Conservation (phyloP, 805 yeast species). For the Starmerella geochares region DNA sequence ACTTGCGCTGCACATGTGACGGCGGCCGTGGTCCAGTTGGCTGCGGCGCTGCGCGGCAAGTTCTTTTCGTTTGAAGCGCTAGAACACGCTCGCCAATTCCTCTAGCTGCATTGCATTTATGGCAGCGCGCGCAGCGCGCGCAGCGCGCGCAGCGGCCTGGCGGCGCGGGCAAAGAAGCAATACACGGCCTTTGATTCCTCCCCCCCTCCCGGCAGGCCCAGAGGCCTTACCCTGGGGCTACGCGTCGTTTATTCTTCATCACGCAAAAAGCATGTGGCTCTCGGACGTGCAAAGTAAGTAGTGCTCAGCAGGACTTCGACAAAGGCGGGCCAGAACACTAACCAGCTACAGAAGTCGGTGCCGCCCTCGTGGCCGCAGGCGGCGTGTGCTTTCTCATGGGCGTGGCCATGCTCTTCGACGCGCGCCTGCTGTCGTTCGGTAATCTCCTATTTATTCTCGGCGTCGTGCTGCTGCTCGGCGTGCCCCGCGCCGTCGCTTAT, state of each 20-base stretch:
- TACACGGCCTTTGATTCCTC: too few relatives aligned
- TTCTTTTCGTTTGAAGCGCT: too few relatives aligned
- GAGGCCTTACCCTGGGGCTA: neutral
- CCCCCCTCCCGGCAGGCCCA: too few relatives aligned
- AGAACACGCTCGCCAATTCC: too few relatives aligned
- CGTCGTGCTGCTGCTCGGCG: conserved; percentile 73
- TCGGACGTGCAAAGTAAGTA: conserved; percentile 34
- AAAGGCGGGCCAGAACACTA: neutral
- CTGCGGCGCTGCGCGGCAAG: too few relatives aligned
- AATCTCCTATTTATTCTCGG: conserved; percentile 76
- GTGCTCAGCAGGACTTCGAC: too few relatives aligned
- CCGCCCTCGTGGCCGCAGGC: conserved; percentile 71
- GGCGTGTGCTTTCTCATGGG: conserved; percentile 71
- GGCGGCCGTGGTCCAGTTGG: too few relatives aligned
- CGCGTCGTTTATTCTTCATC: conserved; percentile 5
- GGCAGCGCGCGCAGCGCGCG: too few relatives aligned
- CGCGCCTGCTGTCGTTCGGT: conserved; percentile 82
- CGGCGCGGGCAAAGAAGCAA: neutral
- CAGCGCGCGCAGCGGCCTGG: too few relatives aligned
- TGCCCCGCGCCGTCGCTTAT: conserved; percentile 68
- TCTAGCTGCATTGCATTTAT: too few relatives aligned
- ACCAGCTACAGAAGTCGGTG: conserved; percentile 60
- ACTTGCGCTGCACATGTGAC: too few relatives aligned
- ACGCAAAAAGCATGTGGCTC: conserved; percentile 29
- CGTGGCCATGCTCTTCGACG: conserved; percentile 72